These are phyloP conservation scores for Sideroxylon spinosum DNA, from an alignment of 179 eudicot genomes.

Conservation along the genomic window DNA sequence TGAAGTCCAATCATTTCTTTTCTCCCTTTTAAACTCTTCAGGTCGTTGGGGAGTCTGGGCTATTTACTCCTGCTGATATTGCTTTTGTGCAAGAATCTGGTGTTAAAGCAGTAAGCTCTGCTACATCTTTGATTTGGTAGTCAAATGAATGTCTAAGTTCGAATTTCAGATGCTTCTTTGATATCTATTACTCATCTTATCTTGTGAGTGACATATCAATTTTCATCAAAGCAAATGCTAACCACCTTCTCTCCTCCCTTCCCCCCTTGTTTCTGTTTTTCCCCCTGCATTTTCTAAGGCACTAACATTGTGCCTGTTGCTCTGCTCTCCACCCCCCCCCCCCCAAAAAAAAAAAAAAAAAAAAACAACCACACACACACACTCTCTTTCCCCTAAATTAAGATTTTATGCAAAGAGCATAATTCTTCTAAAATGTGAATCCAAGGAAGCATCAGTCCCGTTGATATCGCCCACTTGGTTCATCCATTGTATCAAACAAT, in stretches of 20 bases:
- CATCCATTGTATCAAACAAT: background rate
- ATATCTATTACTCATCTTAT: background rate
- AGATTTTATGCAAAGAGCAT: too few relatives aligned
- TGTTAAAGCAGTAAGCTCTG: constrained; percentile 67
- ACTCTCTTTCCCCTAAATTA: too few relatives aligned
- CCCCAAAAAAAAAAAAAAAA: too few relatives aligned
- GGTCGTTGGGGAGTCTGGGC: constrained; percentile 97
- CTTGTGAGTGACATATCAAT: background rate
- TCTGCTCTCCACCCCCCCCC: too few relatives aligned
- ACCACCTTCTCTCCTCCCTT: too few relatives aligned
- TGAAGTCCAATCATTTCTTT: background rate
- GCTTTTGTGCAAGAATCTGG: constrained; percentile 86
- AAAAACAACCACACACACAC: too few relatives aligned
- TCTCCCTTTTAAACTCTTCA: constrained; percentile 25
- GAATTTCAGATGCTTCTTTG: too few relatives aligned
- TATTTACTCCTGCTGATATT: constrained; percentile 84
- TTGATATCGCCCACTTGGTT: too few relatives aligned
- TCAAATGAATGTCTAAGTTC: background rate
- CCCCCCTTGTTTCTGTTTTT: too few relatives aligned
- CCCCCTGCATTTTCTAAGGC: background rate
- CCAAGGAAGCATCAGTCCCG: background rate
- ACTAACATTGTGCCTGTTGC: too few relatives aligned
- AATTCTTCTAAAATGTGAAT: background rate
- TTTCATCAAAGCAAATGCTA: background rate
- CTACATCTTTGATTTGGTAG: background rate